These are phyloP conservation scores for Trichoderma virens DNA, from an alignment of 495 filamentous ascomycete species.

Conservation along the genomic window DNA sequence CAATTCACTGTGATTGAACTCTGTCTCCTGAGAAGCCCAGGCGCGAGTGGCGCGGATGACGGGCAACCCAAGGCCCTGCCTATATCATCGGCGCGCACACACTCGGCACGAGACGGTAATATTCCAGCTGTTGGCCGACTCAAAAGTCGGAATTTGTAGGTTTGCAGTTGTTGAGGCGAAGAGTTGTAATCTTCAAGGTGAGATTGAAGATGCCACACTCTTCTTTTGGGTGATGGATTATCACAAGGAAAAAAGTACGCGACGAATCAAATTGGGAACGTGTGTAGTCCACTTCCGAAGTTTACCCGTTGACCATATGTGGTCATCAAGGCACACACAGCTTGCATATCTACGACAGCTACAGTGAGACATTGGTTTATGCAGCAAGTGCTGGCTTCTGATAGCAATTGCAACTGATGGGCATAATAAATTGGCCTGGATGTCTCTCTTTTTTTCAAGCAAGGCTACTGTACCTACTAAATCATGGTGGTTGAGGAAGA, in stretches of 20 bases:
- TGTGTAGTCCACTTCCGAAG: not conserved
- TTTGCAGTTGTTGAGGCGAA: not conserved
- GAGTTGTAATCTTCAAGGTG: not conserved
- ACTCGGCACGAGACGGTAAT: not conserved
- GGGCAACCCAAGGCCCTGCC: not conserved
- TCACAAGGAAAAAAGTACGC: not conserved
- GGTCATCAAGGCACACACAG: too few relatives aligned
- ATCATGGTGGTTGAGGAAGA: too few relatives aligned
- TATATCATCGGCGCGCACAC: not conserved
- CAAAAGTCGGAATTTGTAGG: too few relatives aligned
- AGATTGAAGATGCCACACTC: not conserved
- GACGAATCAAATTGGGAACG: not conserved
- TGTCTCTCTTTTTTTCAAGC: too few relatives aligned
- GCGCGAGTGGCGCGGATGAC: not conserved
- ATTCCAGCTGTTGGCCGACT: too few relatives aligned
- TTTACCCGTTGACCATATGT: slow-evolving; percentile 1
- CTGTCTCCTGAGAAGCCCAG: not conserved
- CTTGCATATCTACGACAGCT: too few relatives aligned
- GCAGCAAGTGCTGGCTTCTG: too few relatives aligned
- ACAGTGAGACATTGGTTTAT: too few relatives aligned
- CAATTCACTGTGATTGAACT: not conserved
- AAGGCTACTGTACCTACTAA: too few relatives aligned
- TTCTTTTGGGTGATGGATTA: not conserved
- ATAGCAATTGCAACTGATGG: too few relatives aligned
- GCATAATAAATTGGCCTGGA: too few relatives aligned